These are phyloP conservation scores for Suhomyces sp. DNA, from an alignment of 805 yeast genomes.

Conservation along the genomic window DNA sequence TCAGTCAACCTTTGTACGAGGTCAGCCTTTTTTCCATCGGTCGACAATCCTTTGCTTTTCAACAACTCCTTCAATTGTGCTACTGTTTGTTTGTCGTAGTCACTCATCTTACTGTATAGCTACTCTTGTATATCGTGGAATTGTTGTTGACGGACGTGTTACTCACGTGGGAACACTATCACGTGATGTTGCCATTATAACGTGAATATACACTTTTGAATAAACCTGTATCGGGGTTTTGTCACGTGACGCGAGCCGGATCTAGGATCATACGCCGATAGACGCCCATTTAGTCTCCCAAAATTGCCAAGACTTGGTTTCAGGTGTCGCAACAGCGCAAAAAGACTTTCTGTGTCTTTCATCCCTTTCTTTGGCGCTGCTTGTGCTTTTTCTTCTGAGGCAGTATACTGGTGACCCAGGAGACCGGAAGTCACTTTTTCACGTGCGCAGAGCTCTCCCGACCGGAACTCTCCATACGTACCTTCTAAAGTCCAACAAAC, in stretches of 20 bases:
- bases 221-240: too few relatives aligned
- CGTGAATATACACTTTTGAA: too few relatives aligned
- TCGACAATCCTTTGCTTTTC: constrained; percentile 62
- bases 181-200: too few relatives aligned
- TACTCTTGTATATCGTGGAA: background rate
- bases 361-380: background rate
- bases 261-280: background rate
- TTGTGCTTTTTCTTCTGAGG: background rate
- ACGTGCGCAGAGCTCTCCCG: background rate
- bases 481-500: too few relatives aligned
- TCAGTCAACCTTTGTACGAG: constrained; percentile 63
- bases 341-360: too few relatives aligned
- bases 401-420: background rate
- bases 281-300: too few relatives aligned
- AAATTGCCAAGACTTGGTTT: too few relatives aligned
- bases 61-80: constrained; percentile 79
- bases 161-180: background rate
- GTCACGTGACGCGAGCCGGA: background rate
- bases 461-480: too few relatives aligned
- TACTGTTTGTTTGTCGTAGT: constrained; percentile 68
- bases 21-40: constrained; percentile 80
- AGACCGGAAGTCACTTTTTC: background rate
- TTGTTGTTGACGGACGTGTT: constrained; percentile 1
- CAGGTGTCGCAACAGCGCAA: too few relatives aligned
- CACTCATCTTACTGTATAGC: constrained; percentile 38